Evolutionary conservation across 129 eudicot species (phyloP).

Genomic region (Lactuca saligna): DNA sequence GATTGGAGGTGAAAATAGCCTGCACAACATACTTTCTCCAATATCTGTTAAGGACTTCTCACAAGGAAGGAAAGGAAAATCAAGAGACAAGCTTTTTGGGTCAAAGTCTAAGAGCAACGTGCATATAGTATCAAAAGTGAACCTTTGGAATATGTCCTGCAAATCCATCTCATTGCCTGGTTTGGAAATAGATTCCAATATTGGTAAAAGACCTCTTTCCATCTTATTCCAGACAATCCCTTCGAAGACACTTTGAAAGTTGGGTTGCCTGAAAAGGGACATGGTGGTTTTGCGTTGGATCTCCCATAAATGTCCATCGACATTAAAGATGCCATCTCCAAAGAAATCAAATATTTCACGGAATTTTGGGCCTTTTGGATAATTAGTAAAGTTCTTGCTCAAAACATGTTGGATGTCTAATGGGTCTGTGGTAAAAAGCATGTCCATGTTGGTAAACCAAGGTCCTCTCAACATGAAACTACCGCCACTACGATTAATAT

Average conservation of each 20-base stretch:
- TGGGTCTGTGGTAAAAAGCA: slow-evolving; percentile 37
- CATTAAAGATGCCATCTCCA: slow-evolving; percentile 38
- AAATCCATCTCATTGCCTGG: slow-evolving; percentile 26
- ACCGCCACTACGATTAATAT: slow-evolving; percentile 5
- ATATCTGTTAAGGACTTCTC: slow-evolving; percentile 32
- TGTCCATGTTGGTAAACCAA: slow-evolving; percentile 35
- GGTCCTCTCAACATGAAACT: slow-evolving; percentile 38
- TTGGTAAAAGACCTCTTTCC: slow-evolving; percentile 23
- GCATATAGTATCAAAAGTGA: slow-evolving; percentile 29
- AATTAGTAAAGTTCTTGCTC: slow-evolving; percentile 35
- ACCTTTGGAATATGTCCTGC: slow-evolving; percentile 27
- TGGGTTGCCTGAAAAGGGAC: not conserved
- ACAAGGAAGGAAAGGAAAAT: slow-evolving; percentile 27
- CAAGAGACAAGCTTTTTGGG: slow-evolving; percentile 29
- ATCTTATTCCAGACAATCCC: slow-evolving; percentile 14
- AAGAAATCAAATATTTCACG: slow-evolving; percentile 34
- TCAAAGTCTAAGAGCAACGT: slow-evolving; percentile 30
- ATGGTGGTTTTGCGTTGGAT: slow-evolving; percentile 25
- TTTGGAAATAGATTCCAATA: slow-evolving; percentile 6
- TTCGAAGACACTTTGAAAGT: slow-evolving; percentile 14
- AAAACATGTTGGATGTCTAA: slow-evolving; percentile 39
- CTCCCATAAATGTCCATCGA: slow-evolving; percentile 32
- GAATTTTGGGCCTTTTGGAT: slow-evolving; percentile 35
- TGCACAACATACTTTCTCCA: slow-evolving; percentile 28
- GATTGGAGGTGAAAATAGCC: slow-evolving; percentile 36